Evolutionary conservation across 2,329 filamentous ascomycete species (phyloP).

Genomic region (Paraphoma chrysanthemicola): DNA sequence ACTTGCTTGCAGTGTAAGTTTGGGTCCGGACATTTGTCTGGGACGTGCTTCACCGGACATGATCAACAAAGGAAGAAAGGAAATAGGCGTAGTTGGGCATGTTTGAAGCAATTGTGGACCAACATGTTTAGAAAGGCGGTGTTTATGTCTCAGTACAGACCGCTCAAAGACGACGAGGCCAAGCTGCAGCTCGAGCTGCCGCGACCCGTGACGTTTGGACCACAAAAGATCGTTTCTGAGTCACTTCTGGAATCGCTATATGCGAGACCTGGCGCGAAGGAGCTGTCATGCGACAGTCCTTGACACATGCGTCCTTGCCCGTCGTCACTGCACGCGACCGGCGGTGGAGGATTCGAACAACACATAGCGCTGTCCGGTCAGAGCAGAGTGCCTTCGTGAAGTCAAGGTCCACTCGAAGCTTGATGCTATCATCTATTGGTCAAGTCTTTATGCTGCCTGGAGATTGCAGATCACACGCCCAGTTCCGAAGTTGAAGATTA

Average conservation of each 20-base stretch:
- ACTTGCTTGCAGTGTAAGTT: conserved; percentile 10
- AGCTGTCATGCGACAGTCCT: conserved; percentile 13
- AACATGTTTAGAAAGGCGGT: conserved; percentile 19
- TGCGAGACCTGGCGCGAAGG: conserved; percentile 12
- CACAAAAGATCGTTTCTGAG: conserved; percentile 6
- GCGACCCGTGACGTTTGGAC: conserved; percentile 18
- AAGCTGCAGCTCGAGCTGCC: conserved; percentile 28
- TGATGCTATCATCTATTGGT: conserved; percentile 8
- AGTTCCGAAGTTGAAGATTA: conserved; percentile 13
- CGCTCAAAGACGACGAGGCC: conserved; percentile 26
- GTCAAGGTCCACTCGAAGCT: conserved; percentile 2
- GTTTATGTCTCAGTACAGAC: conserved; percentile 39
- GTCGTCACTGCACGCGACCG: conserved; percentile 30
- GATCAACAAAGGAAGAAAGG: conserved; percentile 25
- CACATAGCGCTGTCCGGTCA: conserved; percentile 28
- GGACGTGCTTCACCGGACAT: conserved; percentile 27
- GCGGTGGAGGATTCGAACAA: conserved; percentile 41
- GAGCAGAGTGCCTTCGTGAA: conserved; percentile 10
- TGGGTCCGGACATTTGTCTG: conserved; percentile 15
- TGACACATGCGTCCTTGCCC: conserved; percentile 15
- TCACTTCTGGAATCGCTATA: conserved; percentile 21
- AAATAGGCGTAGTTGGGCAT: conserved; percentile 14
- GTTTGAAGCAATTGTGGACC: conserved; percentile 14
- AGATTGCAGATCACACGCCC: conserved; percentile 20
- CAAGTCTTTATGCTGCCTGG: conserved; percentile 6